Evolutionary conservation across 23 red algal genomes (phyloP).

Genomic region (Gracilaria caudata): DNA sequence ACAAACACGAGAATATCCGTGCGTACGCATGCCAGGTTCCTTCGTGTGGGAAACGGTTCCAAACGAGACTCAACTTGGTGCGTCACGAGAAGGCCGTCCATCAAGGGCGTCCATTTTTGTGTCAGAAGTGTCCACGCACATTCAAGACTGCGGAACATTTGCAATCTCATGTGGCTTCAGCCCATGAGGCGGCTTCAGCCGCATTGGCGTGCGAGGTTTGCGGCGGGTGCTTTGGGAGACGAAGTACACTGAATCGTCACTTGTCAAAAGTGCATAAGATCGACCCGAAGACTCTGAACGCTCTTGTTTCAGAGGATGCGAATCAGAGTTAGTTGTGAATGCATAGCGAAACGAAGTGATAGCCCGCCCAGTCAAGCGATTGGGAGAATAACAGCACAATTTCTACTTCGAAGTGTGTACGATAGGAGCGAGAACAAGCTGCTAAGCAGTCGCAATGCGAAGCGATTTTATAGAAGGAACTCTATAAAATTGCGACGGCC

Average conservation of each 20-base stretch:
- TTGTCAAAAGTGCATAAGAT: slow-evolving; percentile 25
- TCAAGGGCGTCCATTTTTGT: slow-evolving; percentile 48
- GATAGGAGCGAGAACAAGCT: neutral
- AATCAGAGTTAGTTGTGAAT: neutral
- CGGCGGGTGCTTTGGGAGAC: slow-evolving; percentile 60
- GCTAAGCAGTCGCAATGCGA: no score
- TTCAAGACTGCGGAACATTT: slow-evolving; percentile 49
- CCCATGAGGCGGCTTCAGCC: slow-evolving; percentile 10
- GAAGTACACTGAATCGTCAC: slow-evolving; percentile 57
- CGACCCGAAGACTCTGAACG: neutral
- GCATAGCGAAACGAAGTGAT: no score
- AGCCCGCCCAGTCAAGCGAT: neutral
- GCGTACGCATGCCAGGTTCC: slow-evolving; percentile 40
- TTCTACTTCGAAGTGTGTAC: neutral
- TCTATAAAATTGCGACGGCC: no score
- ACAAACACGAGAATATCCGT: slow-evolving; percentile 70
- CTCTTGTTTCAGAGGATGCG: neutral
- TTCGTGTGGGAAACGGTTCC: slow-evolving; percentile 49
- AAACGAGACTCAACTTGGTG: slow-evolving; percentile 61
- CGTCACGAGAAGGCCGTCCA: slow-evolving; percentile 68
- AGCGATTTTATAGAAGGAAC: neutral
- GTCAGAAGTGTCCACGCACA: slow-evolving; percentile 22
- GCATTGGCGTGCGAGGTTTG: slow-evolving; percentile 56
- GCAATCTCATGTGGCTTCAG: slow-evolving; percentile 14
- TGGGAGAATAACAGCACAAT: neutral